Conservation (phyloP, 2,329 filamentous ascomycete species). For the Xylariaceae sp. region DNA sequence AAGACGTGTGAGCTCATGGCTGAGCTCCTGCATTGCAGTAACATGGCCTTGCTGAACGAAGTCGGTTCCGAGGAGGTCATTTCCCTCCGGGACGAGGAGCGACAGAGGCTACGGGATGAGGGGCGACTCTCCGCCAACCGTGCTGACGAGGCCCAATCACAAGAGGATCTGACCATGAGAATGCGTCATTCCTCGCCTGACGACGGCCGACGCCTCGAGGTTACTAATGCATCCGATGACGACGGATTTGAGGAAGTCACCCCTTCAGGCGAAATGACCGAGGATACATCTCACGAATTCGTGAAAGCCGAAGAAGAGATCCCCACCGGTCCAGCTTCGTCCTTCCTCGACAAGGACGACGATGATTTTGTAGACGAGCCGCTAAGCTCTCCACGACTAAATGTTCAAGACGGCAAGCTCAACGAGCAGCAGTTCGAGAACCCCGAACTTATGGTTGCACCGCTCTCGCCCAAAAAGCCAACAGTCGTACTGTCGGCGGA, state of each 20-base stretch:
- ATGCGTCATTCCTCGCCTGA: conserved; percentile 51
- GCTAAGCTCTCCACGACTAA: conserved; percentile 67
- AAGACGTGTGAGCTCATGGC: conserved; percentile 99
- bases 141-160: conserved; percentile 47
- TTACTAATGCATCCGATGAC: conserved; percentile 81
- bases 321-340: conserved; percentile 40
- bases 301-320: conserved; percentile 63
- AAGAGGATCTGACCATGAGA: conserved; percentile 67
- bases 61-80: conserved; percentile 87
- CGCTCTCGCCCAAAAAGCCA: conserved; percentile 57
- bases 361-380: conserved; percentile 81
- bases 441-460: conserved; percentile 58
- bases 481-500: conserved; percentile 19
- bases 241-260: conserved; percentile 93
- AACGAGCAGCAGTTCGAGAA: conserved; percentile 58
- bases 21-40: conserved; percentile 94
- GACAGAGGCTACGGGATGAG: conserved; percentile 76
- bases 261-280: conserved; percentile 68
- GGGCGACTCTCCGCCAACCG: conserved; percentile 66
- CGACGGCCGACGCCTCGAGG: conserved; percentile 72
- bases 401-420: conserved; percentile 60
- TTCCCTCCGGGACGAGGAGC: conserved; percentile 74
- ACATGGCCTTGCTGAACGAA: conserved; percentile 96
- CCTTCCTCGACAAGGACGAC: conserved; percentile 62
- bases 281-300: conserved; percentile 72